Evolutionary conservation across 169 alveolate genomes (phyloP), one percentile per base, ranked within the genome.

Genomic region (Eimeria praecox): DNA sequence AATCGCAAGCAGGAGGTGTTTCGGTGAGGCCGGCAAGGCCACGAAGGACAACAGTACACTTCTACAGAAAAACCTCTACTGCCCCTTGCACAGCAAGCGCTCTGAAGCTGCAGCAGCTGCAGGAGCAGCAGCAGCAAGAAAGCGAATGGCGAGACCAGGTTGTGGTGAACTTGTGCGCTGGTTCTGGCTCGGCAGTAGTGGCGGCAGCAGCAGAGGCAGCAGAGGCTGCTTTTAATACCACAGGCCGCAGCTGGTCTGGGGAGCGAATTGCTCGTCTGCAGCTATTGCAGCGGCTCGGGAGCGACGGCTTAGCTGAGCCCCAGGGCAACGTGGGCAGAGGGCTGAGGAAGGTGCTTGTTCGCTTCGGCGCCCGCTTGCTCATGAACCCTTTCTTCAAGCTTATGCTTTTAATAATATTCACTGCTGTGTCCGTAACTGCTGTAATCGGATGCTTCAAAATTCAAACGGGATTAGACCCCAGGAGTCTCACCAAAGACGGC

Each of bases 271-370:
- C 93, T 30, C 92, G 93, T 10, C 93, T 82, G 56, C 93, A 93
- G 85, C 89, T 93, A 12, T 66, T 93, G 62, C 89, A 83, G 80
- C 90, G 90, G 30, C 94, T 83, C 18, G 90, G 80, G 5, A 8
- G 82, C 86, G 96, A 94, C 10, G 96, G 90, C 73, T 35, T 85
- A 18, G 95, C 75, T 42, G 96, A 94, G 82, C 96, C 95, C 8
- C 95, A 78, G 64, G 96, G 96, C 20, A 94, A 86, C 40, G 89
- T 87, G 24, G 96, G 96, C 77, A 71, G 92, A 40, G 69, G 92
- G 33, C 49, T 75, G 30, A 89, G 96, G 52, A 59, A 62, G 59
- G 62, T 94, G 49, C 90, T 94, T 16, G 95, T 86, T 46, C 96
- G 92, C n/a, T 38, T 46, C 18, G 78, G 85, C 35, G 96, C 95